phyloP scores from a whole-genome alignment of 192 early-diverging fungal genomes.

The Endogone sp. region DNA sequence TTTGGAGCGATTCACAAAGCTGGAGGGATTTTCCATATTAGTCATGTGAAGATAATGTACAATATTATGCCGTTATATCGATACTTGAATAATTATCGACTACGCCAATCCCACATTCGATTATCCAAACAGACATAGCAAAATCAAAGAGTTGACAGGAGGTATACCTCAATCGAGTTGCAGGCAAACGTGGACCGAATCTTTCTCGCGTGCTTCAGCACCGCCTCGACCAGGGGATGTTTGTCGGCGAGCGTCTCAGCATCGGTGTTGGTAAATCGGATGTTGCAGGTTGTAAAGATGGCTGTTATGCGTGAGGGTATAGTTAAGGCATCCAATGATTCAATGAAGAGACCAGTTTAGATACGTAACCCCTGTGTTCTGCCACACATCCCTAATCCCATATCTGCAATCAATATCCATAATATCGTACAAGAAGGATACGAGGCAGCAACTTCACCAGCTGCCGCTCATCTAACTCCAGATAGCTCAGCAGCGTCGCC shows the following conservation, averaged over 20 bases:
- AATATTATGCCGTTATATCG: too few species aligned
- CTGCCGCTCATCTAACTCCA: background rate
- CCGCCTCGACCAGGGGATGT: background rate
- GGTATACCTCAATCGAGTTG: background rate
- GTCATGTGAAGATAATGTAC: too few species aligned
- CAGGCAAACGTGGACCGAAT: background rate
- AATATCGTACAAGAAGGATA: background rate
- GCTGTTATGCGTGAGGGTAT: background rate
- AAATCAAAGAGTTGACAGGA: background rate
- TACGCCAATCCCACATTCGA: too few species aligned
- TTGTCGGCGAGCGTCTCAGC: background rate
- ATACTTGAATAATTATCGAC: too few species aligned
- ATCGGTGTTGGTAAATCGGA: background rate
- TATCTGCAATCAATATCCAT: too few species aligned
- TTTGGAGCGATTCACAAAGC: background rate
- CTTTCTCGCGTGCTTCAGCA: background rate
- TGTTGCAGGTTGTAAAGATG: background rate
- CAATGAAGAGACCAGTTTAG: too few species aligned
- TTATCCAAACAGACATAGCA: too few species aligned
- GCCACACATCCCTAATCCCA: background rate
- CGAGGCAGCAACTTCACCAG: background rate
- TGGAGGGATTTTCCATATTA: too few species aligned
- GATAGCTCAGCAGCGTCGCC: background rate
- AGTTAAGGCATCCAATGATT: background rate
- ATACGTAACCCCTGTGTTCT: too few species aligned